Percentiles rank a stretch among this genome's conserved stretches.
Conservation (phyloP, 1,139 yeast genomes). For the Candida sp. region DNA sequence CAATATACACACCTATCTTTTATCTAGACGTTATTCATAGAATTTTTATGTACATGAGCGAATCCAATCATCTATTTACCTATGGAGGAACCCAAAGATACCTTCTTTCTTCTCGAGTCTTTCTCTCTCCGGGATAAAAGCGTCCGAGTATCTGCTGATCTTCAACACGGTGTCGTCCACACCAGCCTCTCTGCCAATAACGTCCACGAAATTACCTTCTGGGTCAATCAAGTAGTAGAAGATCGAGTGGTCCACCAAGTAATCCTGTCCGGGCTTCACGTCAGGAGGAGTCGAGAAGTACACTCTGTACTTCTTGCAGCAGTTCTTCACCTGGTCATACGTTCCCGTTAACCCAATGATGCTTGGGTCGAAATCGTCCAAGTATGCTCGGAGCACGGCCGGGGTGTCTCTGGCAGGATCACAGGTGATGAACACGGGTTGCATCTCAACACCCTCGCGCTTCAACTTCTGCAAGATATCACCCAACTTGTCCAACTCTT, state of each 20-base stretch:
- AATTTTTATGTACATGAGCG: constrained; percentile 2
- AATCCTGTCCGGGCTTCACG: constrained; percentile 94
- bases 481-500: constrained; percentile 91
- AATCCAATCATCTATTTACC: constrained; percentile 15
- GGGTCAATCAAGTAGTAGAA: constrained; percentile 97
- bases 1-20: background rate
- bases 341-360: constrained; percentile 92
- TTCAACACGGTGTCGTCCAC: constrained; percentile 81
- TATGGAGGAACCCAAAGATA: constrained; percentile 58
- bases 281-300: constrained; percentile 96
- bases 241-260: constrained; percentile 95
- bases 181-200: constrained; percentile 88
- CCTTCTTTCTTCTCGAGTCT: constrained; percentile 63
- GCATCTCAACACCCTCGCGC: constrained; percentile 62
- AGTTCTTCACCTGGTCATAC: constrained; percentile 79
- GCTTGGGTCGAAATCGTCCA: constrained; percentile 86
- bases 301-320: constrained; percentile 89
- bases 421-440: constrained; percentile 92
- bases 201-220: constrained; percentile 94
- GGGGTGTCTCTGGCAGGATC: constrained; percentile 97
- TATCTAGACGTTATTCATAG: background rate
- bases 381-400: constrained; percentile 75
- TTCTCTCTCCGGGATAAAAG: constrained; percentile 77
- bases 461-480: constrained; percentile 72
- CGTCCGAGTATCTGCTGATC: constrained; percentile 76